Evolutionary conservation across 2,329 filamentous ascomycete species (phyloP), one percentile per base, ranked within the genome.

Genomic region (Colletotrichum sp.): DNA sequence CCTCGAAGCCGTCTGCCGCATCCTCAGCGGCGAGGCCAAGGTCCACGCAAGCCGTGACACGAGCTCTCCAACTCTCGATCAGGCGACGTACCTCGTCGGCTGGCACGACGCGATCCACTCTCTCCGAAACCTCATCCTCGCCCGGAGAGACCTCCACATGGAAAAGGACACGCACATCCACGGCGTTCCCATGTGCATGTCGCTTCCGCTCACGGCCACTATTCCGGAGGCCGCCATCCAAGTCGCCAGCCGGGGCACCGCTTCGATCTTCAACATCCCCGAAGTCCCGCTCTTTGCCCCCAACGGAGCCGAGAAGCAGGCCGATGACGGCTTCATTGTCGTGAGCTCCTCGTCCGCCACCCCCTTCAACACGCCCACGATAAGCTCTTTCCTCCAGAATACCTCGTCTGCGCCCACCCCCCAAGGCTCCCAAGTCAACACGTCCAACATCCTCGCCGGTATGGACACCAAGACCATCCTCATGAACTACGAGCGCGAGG

Each of bases 21-120:
- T 70, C 26, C 26, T 70, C 18, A 18, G 26, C n/a, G 6, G 6
- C 26, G 68, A 70, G 57, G 21, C 61, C n/a, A 26, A 36, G 7
- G 7, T 14, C 1, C 39, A 30, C 16, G 21, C 68, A 26, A 6
- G 55, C 57, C 34, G 18, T 3, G 7, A 32, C 2, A 12, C 24
- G 24, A 3, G 6, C 36, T 39, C 68, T 4, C 18, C 9, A 18
- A 16, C 30, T 2, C 48, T 52, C 43, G 68, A 70, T 1, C 36
- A 70, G 36, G 26, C 32, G 5, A 18, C 24, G 24, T 70, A 70
- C 57, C 55, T 63, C n/a, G 68, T 70, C 14, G 68, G 68, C 36
- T 70, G 68, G 68, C 68, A 70, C 55, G 68, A 70, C 14, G 68
- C 68, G 13, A 39, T 70, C n/a, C 68, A 70, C 26, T 34, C 68